Base-by-base conservation (phyloP, 2,329 filamentous ascomycete species). In the Grosmannia penicillata region DNA sequence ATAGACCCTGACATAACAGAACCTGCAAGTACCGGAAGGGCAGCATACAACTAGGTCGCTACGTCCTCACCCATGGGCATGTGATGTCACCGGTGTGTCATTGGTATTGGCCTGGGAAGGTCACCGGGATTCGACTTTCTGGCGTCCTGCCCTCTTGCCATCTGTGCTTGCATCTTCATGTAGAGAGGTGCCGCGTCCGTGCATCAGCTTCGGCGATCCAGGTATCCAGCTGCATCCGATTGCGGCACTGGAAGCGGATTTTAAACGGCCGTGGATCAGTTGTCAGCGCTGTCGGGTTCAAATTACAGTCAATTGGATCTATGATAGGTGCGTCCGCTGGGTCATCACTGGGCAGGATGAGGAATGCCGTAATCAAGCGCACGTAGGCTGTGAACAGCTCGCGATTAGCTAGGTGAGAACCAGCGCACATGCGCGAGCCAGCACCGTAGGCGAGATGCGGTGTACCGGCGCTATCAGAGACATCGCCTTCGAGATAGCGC, bases 371-470 rank as follows among this genome's bases (percentile, higher is more conserved):
- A 0, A 65, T 45, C 11, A 84, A 58, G 0, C 74, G 61, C 26
- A 76, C 55, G 45, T 70, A 75, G 0, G 69, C 70, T 3, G 70
- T 74, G 55, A 66, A 78, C 1, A 78, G 62, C 49, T 78, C 72
- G 3, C 74, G 65, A 51, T 78, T 78, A 3, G 69, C 75, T 8
- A 79, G 60, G 46, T 78, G 73, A 1, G 65, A 70, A 17, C 75
- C 75, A 1, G 68, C 69, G 48, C 75, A 79, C 70, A 78, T 77
- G 28, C 75, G 61, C 3, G 67, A 70, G 2, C 75, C 75, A 0
- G 74, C 72, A 3, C 75, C 75, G 45, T 75, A 79, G n/a, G 59
- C 70, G 48, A 72, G 78, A 48, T 78, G 75, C 0, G 69, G 70
- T 2, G 72, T 76, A 4, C 73, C 73, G 3, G n/a, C n/a, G n/a